Evolutionary conservation across 2,329 filamentous ascomycete species (phyloP), one percentile per base, ranked within the genome.

Genomic region (Canariomyces notabilis): DNA sequence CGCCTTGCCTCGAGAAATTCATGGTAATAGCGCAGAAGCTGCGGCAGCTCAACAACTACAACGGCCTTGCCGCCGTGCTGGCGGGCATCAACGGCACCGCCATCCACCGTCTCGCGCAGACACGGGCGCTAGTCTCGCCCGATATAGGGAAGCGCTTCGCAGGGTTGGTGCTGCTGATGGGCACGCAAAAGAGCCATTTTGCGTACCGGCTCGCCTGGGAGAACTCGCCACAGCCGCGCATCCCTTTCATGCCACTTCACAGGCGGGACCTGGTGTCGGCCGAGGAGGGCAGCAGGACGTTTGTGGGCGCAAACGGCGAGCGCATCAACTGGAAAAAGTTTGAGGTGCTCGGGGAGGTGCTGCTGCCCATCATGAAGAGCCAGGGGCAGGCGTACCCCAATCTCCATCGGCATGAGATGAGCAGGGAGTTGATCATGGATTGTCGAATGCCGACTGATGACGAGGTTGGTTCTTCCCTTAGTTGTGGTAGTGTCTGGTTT

Each of bases 291-390:
- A 96, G 93, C 65, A 81, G 80, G 59, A 97, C 93, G 0, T 91
- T 95, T 63, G 73, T 97, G 2, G 88, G 86, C 6, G 75, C 79
- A 2, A 76, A 80, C 50, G 80, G 75, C 53, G 80, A 88, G 52
- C 76, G 87, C 42, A 87, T 98, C 63, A 97, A 97, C 64, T 98
- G 93, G 93, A 89, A 85, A 67, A 98, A 98, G 64, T 98, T 97
- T 59, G 91, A 97, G 66, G 85, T 98, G 23, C 82, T 97, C 67
- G 90, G 90, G 6, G 91, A 97, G 57, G 87, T 96, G 5, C 77
- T 97, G 43, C 74, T 96, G 49, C 85, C 88, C 2, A 83, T 98
- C 44, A 94, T 96, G 77, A 85, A 84, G 67, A 95, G 91, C 59
- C 90, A 97, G 66, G 86, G 87, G 44, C 82, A 82, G 39, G 83